Conservation (phyloP, 768 basidiomycete species). For the Astraeus odoratus region DNA sequence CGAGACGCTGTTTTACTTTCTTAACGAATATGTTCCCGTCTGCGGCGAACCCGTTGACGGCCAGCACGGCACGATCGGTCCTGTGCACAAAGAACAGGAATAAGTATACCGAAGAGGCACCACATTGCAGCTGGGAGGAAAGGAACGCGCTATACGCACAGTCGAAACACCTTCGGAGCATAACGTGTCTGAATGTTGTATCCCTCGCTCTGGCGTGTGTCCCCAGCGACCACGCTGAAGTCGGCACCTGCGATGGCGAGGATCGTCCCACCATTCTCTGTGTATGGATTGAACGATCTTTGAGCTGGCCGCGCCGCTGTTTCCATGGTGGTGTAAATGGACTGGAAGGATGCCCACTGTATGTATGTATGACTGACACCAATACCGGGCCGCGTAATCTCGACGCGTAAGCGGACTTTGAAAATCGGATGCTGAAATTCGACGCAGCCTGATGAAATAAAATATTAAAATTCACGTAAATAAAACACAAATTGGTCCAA, state of each 20-base stretch:
- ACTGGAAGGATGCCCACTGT: neutral
- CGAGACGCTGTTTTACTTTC: conserved; percentile 89
- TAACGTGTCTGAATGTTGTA: conserved; percentile 97
- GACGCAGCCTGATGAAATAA: no score
- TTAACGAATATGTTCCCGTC: conserved; percentile 98
- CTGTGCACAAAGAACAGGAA: conserved; percentile 32
- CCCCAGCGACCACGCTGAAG: conserved; percentile 92
- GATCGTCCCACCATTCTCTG: conserved; percentile 93
- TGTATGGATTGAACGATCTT: conserved; percentile 80
- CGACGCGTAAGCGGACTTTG: conserved; percentile 4
- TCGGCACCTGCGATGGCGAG: conserved; percentile 91
- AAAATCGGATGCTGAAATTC: no score
- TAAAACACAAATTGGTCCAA: no score
- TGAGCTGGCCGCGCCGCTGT: conserved; percentile 40
- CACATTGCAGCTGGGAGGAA: no score
- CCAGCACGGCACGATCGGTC: conserved; percentile 87
- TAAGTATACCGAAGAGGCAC: neutral
- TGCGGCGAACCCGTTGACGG: conserved; percentile 95
- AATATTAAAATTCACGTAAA: no score
- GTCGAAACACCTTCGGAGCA: conserved; percentile 88
- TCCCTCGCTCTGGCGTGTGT: conserved; percentile 96
- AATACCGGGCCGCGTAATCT: conserved; percentile 11
- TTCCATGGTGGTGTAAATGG: conserved; percentile 27
- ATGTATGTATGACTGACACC: neutral
- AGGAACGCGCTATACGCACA: conserved; percentile 50